phyloP scores from a whole-genome alignment of 805 yeast genomes.

The Candida koratica region DNA sequence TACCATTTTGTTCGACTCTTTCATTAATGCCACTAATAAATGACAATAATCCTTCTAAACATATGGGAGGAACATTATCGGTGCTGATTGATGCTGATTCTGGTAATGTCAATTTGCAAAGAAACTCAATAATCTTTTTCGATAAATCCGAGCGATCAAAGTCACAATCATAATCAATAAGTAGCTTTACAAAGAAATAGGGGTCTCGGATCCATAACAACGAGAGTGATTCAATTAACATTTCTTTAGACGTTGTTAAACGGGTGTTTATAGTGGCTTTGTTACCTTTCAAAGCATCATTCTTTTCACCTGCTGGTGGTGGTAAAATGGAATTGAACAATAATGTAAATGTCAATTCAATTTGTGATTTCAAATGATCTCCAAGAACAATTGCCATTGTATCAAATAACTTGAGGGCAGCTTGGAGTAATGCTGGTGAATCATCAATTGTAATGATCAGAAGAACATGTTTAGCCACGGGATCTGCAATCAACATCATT shows the following conservation, averaged over 20 bases:
- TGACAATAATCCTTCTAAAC: constrained; percentile 80
- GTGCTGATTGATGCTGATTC: constrained; percentile 79
- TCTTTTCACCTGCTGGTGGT: constrained; percentile 14
- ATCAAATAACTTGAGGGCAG: constrained; percentile 71
- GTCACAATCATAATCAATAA: constrained; percentile 85
- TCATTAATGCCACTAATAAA: constrained; percentile 61
- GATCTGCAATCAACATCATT: constrained; percentile 66
- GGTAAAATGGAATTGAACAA: constrained; percentile 59
- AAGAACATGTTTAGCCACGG: constrained; percentile 79
- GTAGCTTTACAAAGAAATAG: constrained; percentile 67
- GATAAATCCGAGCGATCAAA: constrained; percentile 80
- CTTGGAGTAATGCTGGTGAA: constrained; percentile 66
- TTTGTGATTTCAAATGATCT: constrained; percentile 66
- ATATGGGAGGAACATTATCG: constrained; percentile 86
- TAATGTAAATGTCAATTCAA: constrained; percentile 65
- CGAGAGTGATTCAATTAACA: constrained; percentile 79
- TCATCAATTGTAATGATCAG: constrained; percentile 74
- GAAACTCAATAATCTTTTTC: constrained; percentile 58
- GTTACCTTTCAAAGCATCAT: constrained; percentile 9
- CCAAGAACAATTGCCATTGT: constrained; percentile 68
- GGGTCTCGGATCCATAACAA: constrained; percentile 80
- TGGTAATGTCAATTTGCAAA: constrained; percentile 78
- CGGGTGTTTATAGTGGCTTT: constrained; percentile 27
- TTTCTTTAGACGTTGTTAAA: constrained; percentile 52
- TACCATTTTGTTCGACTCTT: constrained; percentile 31